Base-by-base conservation (phyloP, 1,284 basidiomycete species). In the Vanrija sp. region DNA sequence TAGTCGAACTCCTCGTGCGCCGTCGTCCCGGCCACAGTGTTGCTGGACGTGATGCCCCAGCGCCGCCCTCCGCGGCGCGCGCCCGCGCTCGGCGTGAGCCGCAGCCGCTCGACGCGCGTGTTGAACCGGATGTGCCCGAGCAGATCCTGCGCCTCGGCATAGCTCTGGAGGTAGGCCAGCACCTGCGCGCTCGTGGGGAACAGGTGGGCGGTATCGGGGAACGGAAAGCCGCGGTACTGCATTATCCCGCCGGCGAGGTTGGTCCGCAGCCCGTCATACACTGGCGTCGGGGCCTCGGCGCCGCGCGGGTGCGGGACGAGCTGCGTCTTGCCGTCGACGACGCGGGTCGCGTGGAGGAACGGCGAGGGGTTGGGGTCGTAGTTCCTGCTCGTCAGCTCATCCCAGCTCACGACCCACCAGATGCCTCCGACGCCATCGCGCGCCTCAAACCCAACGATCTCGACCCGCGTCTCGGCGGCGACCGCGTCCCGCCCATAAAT, bases 1-100 rank as follows among this genome's bases (percentile, higher is more conserved):
- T 77, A 79, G 52, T 81, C 80, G 50, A 80, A 81, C 46, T 77
- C 60, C 78, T 81, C 54, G 31, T 9, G 15, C 31, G 31, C 15
- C 12, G 31, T 31, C 2, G 12, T 12, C 6, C 31, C 31, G 7
- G 10, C 15, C 7, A 14, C 31, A 12, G 31, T 12, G 31, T 31
- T 31, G 31, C 31, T 31, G 7, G 31, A 31, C 10, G 31, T 31
- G 31, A 31, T 8, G 9, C 9, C 31, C 31, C 31, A 31, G 10
- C 31, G 31, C 12, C 31, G 31, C 2, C 31, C 31, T 9, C 31
- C 31, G 31, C 31, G 31, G 12, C 31, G 31, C 12, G 31, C 31
- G 2, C 31, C 31, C 12, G 12, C 15, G 31, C 12, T 31, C 31
- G 31, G 31, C 9, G 31, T 12, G 10, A 12, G 31, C 9, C 31